phyloP scores from a whole-genome alignment of 352 stramenopile genomes.

The Globisporangium cederbergense region DNA sequence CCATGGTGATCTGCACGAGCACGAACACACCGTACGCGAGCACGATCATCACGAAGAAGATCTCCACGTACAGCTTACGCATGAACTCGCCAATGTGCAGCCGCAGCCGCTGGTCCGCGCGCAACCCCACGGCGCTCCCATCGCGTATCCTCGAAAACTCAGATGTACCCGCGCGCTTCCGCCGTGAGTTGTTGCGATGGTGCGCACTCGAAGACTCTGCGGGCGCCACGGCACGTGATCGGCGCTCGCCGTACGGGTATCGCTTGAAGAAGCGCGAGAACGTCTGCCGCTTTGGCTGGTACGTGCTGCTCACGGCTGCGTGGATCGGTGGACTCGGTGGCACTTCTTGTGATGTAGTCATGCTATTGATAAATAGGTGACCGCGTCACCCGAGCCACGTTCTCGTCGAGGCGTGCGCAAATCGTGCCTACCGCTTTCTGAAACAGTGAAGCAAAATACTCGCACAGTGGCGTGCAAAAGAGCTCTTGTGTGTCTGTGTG shows the following conservation, averaged over 20 bases:
- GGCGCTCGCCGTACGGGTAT: slow-evolving; percentile 58
- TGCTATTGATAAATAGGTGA: background rate
- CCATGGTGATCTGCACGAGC: slow-evolving; percentile 78
- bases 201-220: slow-evolving; percentile 28
- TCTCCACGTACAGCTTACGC: slow-evolving; percentile 75
- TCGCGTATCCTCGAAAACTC: slow-evolving; percentile 34
- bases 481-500: background rate
- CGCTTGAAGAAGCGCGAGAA: slow-evolving; percentile 56
- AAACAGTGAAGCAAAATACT: background rate
- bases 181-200: slow-evolving; percentile 17
- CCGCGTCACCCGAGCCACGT: background rate
- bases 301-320: slow-evolving; percentile 25
- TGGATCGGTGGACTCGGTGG: slow-evolving; percentile 16
- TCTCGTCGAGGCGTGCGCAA: background rate
- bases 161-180: slow-evolving; percentile 34
- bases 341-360: slow-evolving; percentile 6
- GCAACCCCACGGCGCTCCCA: slow-evolving; percentile 28
- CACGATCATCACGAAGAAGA: slow-evolving; percentile 89
- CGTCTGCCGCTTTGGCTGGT: slow-evolving; percentile 55
- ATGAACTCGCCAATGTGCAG: slow-evolving; percentile 75
- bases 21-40: slow-evolving; percentile 83
- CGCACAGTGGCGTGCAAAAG: background rate
- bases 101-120: slow-evolving; percentile 39
- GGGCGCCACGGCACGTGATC: slow-evolving; percentile 55
- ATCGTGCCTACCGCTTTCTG: background rate